Evolutionary conservation across 768 basidiomycete genomes (phyloP).

Genomic region (Neoboletus brunneissimus): DNA sequence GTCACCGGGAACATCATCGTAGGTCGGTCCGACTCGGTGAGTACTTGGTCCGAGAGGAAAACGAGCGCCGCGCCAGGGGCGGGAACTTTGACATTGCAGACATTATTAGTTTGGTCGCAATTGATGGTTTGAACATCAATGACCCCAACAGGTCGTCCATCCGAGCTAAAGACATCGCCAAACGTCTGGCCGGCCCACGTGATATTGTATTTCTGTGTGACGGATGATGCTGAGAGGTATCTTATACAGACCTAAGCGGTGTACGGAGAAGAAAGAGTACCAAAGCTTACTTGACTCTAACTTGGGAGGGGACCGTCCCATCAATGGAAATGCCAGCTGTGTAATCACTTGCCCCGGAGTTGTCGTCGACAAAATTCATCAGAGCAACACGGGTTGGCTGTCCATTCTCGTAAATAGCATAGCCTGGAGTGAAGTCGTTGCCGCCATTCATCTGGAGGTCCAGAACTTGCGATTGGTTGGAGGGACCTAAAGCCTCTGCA

Average conservation of each 20-base stretch:
- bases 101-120: constrained; percentile 53
- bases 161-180: constrained; percentile 57
- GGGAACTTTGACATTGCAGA: constrained; percentile 40
- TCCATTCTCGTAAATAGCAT: constrained; percentile 70
- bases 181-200: constrained; percentile 45
- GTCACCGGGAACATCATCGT: constrained; percentile 57
- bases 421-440: constrained; percentile 56
- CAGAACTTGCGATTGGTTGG: constrained; percentile 60
- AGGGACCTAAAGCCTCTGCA: constrained; percentile 68
- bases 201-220: background rate
- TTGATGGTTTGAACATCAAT: constrained; percentile 54
- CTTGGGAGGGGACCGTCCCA: background rate
- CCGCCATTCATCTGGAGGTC: constrained; percentile 56
- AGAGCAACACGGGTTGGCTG: constrained; percentile 58
- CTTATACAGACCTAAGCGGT: background rate
- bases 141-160: constrained; percentile 61
- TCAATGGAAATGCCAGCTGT: background rate
- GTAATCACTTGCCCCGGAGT: background rate
- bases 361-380: constrained; percentile 40
- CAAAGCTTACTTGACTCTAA: background rate
- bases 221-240: background rate
- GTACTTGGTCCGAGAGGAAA: constrained; percentile 51
- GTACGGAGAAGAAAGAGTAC: background rate
- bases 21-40: constrained; percentile 34
- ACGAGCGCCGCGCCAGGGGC: constrained; percentile 77